Evolutionary conservation across 257 asterid genomes (phyloP).

Genomic region (Thymus quinquecostatus): DNA sequence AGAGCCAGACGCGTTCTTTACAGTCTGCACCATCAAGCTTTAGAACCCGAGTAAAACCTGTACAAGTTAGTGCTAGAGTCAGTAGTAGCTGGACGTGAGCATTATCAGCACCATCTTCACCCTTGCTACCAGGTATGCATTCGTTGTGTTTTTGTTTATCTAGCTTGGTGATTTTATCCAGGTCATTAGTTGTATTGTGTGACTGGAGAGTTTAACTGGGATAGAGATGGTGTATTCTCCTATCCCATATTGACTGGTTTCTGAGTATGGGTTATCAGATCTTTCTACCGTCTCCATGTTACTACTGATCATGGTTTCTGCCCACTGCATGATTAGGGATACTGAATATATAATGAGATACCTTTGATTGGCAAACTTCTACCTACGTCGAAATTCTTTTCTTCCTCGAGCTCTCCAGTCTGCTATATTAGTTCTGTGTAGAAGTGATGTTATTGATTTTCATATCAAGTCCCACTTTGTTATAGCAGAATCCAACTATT

Average conservation of each 20-base stretch:
- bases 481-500: too few relatives aligned
- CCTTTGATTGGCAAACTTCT: too few relatives aligned
- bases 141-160: constrained; percentile 9
- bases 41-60: constrained; percentile 62
- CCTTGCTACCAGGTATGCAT: constrained; percentile 67
- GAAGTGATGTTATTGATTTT: too few relatives aligned
- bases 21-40: constrained; percentile 97
- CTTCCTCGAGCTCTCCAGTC: too few relatives aligned
- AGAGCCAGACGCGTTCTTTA: constrained; percentile 51
- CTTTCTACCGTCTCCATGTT: not conserved
- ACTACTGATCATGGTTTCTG: not conserved
- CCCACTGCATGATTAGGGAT: not conserved
- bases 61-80: constrained; percentile 39
- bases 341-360: too few relatives aligned
- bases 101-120: constrained; percentile 86
- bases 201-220: not conserved
- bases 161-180: not conserved
- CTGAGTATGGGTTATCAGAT: not conserved
- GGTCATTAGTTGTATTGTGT: not conserved
- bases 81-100: constrained; percentile 56
- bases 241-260: constrained; percentile 2
- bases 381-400: too few relatives aligned
- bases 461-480: too few relatives aligned
- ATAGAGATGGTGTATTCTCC: not conserved
- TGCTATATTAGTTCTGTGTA: too few relatives aligned